phyloP scores from a whole-genome alignment of 2,329 filamentous ascomycete genomes.

The Lasiodiplodia sp. region DNA sequence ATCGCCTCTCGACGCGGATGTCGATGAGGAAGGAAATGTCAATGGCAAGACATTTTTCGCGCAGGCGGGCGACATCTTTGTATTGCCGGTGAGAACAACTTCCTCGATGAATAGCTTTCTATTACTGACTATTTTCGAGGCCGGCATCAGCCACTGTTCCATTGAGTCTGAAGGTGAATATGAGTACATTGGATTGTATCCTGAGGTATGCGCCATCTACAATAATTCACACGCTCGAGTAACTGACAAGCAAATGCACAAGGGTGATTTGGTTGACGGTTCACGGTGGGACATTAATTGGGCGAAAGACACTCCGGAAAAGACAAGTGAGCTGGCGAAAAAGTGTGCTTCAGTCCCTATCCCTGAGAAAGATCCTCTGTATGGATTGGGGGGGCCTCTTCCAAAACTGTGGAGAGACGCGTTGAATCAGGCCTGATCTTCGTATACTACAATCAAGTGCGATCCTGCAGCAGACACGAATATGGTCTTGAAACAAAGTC shows the following conservation, averaged over 20 bases:
- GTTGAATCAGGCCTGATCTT: too few relatives aligned
- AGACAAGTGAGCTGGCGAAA: slow-evolving; percentile 5
- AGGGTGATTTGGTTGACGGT: neutral
- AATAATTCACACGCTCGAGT: neutral
- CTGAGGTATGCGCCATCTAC: neutral
- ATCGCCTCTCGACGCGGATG: neutral
- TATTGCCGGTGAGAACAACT: neutral
- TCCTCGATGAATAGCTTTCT: neutral
- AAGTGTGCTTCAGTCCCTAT: neutral
- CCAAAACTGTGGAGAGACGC: slow-evolving; percentile 2
- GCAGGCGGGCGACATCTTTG: neutral
- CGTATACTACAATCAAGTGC: too few relatives aligned
- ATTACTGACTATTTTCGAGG: neutral
- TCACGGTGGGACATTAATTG: neutral
- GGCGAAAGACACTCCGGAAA: neutral
- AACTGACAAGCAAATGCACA: neutral
- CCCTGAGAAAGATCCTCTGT: slow-evolving; percentile 6
- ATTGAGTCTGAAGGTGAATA: slow-evolving; percentile 2
- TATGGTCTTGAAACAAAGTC: too few relatives aligned
- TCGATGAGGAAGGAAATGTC: neutral
- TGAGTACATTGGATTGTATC: slow-evolving; percentile 13
- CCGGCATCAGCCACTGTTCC: neutral
- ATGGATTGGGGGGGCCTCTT: neutral
- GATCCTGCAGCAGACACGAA: too few relatives aligned
- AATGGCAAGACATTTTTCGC: neutral